These are phyloP conservation scores for Annulohypoxylon moriforme DNA, from an alignment of 495 filamentous ascomycete species.

Conservation along the genomic window DNA sequence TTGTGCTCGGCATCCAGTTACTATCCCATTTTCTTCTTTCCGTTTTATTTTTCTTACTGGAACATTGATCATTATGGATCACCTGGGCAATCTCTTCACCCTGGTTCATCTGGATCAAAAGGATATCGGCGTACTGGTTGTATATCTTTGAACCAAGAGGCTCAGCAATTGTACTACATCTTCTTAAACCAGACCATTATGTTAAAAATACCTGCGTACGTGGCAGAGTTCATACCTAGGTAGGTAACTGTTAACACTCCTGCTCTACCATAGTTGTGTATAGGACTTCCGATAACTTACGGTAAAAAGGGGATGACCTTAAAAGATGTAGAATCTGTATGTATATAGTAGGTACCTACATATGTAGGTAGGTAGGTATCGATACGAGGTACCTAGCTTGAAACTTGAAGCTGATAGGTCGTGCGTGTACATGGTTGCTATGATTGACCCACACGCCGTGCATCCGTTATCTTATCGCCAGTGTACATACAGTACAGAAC, in stretches of 20 bases:
- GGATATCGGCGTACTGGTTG: conserved; percentile 24
- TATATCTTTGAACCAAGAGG: conserved; percentile 14
- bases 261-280: too few relatives aligned
- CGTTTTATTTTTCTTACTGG: neutral
- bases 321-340: too few relatives aligned
- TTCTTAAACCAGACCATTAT: neutral
- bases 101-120: conserved; percentile 4
- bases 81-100: neutral
- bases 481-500: neutral
- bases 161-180: neutral
- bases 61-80: neutral
- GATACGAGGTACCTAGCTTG: too few relatives aligned
- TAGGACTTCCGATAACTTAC: too few relatives aligned
- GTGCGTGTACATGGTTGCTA: too few relatives aligned
- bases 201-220: neutral
- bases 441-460: neutral
- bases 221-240: neutral
- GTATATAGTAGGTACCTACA: neutral
- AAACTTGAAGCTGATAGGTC: too few relatives aligned
- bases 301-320: too few relatives aligned
- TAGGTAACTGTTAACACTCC: neutral
- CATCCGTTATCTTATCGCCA: too few relatives aligned
- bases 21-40: neutral
- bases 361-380: neutral
- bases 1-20: conserved; percentile 15